Percentiles rank a stretch among this genome's conserved stretches.
Conservation (phyloP, 2,329 filamentous ascomycete genomes). For the Tolypocladium ovalisporum region DNA sequence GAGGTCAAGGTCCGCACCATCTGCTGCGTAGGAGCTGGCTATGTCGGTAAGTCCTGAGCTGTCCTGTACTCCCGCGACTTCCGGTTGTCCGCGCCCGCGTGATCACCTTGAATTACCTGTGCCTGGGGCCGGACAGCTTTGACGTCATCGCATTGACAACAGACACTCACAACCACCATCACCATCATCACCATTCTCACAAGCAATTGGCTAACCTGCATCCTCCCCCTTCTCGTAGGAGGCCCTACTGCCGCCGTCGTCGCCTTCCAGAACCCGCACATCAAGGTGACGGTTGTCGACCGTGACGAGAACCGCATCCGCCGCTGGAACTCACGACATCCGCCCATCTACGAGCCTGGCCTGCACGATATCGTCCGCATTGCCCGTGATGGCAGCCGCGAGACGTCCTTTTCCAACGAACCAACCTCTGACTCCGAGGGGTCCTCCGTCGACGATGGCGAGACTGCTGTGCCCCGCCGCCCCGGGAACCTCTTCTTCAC, state of each 20-base stretch:
- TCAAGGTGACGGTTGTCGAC: slow-evolving; percentile 67
- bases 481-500: slow-evolving; percentile 64
- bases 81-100: background rate
- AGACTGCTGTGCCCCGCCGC: slow-evolving; percentile 30
- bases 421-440: slow-evolving; percentile 18
- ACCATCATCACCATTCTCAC: background rate
- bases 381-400: slow-evolving; percentile 46
- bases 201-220: background rate
- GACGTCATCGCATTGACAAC: background rate
- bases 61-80: background rate
- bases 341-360: slow-evolving; percentile 68
- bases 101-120: background rate
- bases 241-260: slow-evolving; percentile 67
- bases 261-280: slow-evolving; percentile 59
- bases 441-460: slow-evolving; percentile 18
- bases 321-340: slow-evolving; percentile 61
- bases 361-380: slow-evolving; percentile 57
- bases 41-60: slow-evolving; percentile 50
- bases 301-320: slow-evolving; percentile 53
- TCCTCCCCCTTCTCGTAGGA: slow-evolving; percentile 29
- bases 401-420: slow-evolving; percentile 28
- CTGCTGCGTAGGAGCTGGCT: slow-evolving; percentile 66
- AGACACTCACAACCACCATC: background rate
- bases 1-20: slow-evolving; percentile 42
- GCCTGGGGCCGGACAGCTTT: background rate